Evolutionary conservation across 2,329 filamentous ascomycete species (phyloP).

Genomic region (Calonectria montana): DNA sequence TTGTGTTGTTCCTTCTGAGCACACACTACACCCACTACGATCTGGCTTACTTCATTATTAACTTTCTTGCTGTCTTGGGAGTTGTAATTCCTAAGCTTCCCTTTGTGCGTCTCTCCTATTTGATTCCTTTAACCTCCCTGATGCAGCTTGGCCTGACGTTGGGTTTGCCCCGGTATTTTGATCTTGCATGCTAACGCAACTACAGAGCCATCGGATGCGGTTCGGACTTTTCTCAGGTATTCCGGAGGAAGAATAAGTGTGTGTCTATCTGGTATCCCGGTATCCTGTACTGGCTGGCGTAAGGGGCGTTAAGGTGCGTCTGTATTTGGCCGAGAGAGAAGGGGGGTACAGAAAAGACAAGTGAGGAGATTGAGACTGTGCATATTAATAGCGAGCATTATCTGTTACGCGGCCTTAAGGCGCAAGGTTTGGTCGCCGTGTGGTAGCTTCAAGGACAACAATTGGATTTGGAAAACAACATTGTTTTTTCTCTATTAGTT

Average conservation of each 20-base stretch:
- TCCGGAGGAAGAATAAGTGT: constrained; percentile 64
- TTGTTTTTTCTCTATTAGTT: constrained; percentile 30
- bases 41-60: constrained; percentile 95
- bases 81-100: constrained; percentile 98
- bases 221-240: constrained; percentile 79
- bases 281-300: constrained; percentile 36
- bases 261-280: constrained; percentile 25
- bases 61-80: constrained; percentile 89
- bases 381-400: constrained; percentile 52
- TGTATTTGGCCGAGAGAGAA: constrained; percentile 39
- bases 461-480: constrained; percentile 45
- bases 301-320: constrained; percentile 41
- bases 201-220: constrained; percentile 80
- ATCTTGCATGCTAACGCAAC: constrained; percentile 38
- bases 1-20: constrained; percentile 93
- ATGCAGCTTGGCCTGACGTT: neutral
- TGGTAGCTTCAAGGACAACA: constrained; percentile 45
- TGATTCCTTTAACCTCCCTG: neutral
- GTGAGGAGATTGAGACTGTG: constrained; percentile 34
- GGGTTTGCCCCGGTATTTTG: neutral
- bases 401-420: constrained; percentile 45
- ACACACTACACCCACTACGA: constrained; percentile 99
- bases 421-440: constrained; percentile 43
- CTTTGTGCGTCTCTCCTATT: constrained; percentile 73
- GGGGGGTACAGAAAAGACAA: constrained; percentile 35